A percentile compares a stretch with the other conserved stretches of the same genome.
Conservation (phyloP, 2,329 filamentous ascomycete species). For the Apiospora koreana region DNA sequence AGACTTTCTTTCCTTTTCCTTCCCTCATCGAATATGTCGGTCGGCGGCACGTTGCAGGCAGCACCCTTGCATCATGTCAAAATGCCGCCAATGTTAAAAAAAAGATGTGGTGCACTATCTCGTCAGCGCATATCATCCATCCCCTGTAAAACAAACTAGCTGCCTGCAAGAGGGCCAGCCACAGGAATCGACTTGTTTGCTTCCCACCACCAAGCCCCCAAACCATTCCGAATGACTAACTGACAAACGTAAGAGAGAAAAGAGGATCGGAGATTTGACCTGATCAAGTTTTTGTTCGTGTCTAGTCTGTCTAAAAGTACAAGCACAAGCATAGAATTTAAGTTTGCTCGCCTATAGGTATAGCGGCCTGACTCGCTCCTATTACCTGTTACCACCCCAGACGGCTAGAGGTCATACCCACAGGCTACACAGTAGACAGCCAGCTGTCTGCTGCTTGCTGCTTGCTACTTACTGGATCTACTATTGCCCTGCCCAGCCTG, state of each 20-base stretch:
- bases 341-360: background rate
- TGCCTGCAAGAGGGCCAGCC: too few relatives aligned
- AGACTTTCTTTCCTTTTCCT: background rate
- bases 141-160: too few relatives aligned
- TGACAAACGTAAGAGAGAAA: background rate
- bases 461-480: too few relatives aligned
- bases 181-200: background rate
- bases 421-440: background rate
- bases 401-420: background rate
- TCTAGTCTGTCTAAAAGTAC: background rate
- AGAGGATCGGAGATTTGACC: background rate
- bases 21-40: background rate
- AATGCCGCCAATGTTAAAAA: background rate
- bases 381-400: background rate
- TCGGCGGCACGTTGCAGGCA: background rate
- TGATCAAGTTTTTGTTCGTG: background rate
- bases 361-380: background rate
- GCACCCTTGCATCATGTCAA: background rate
- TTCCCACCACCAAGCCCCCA: background rate
- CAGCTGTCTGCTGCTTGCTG: too few relatives aligned
- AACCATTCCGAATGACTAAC: background rate
- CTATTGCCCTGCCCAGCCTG: too few relatives aligned
- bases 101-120: too few relatives aligned
- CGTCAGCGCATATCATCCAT: too few relatives aligned
- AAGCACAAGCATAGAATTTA: background rate